Evolutionary conservation across 2,329 filamentous ascomycete genomes (phyloP).

Genomic region (Botryotinia calthae): DNA sequence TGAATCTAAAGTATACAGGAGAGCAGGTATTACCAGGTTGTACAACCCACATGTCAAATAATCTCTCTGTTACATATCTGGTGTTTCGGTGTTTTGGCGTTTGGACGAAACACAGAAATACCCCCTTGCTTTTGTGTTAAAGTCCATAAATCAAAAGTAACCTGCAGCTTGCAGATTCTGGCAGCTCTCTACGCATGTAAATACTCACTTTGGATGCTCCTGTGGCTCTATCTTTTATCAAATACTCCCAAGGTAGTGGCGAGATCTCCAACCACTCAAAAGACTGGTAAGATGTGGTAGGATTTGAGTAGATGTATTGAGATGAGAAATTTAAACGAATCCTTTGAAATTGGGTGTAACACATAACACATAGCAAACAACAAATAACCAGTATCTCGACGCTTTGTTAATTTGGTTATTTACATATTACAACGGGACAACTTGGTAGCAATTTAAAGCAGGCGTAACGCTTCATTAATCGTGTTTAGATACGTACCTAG

Average conservation of each 20-base stretch:
- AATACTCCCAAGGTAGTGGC: neutral
- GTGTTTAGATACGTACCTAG: neutral
- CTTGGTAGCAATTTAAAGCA: neutral
- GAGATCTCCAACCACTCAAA: neutral
- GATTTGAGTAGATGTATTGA: neutral
- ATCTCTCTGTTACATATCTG: neutral
- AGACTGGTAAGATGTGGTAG: neutral
- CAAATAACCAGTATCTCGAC: neutral
- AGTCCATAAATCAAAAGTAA: neutral
- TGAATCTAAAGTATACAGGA: neutral
- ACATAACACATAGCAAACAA: neutral
- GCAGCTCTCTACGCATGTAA: neutral
- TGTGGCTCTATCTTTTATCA: neutral
- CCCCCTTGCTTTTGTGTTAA: neutral
- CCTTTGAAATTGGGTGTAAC: neutral
- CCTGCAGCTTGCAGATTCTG: neutral
- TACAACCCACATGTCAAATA: neutral
- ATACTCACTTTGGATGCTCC: neutral
- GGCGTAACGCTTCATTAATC: neutral
- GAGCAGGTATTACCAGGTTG: neutral
- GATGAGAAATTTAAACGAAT: neutral
- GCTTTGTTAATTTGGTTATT: neutral
- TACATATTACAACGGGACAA: neutral
- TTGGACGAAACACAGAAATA: neutral
- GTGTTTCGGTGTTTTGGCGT: neutral